Evolutionary conservation across 169 alveolate species (phyloP).

Genomic region (Plasmodium cynomolgi): DNA sequence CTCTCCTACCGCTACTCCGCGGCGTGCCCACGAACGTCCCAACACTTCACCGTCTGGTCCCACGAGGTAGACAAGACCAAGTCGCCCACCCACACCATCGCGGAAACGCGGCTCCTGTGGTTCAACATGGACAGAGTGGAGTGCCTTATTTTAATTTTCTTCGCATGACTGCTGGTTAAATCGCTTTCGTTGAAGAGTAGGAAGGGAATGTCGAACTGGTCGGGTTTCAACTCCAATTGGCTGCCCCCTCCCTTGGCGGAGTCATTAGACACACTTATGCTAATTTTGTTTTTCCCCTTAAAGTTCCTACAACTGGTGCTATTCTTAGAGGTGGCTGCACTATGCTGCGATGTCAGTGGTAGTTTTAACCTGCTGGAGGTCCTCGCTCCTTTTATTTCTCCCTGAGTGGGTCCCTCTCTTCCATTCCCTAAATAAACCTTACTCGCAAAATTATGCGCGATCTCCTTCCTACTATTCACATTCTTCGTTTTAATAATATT

Average conservation of each 20-base stretch:
- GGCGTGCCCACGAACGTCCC: constrained; percentile 6
- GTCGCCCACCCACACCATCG: constrained; percentile 63
- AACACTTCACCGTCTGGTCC: constrained; percentile 69
- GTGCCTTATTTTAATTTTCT: constrained; percentile 16
- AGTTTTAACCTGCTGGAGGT: background rate
- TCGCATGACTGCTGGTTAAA: background rate
- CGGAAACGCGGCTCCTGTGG: constrained; percentile 42
- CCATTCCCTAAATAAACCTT: background rate
- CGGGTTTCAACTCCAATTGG: background rate
- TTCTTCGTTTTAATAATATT: constrained; percentile 2
- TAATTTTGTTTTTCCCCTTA: background rate
- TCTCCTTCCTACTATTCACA: background rate
- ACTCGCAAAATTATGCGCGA: background rate
- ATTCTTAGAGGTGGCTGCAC: background rate
- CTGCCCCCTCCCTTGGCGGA: background rate
- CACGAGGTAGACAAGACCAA: constrained; percentile 42
- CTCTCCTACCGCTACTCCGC: background rate
- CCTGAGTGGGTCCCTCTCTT: background rate
- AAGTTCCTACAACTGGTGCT: background rate
- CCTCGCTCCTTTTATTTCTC: background rate
- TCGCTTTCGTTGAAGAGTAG: background rate
- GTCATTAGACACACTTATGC: background rate
- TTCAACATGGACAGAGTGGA: constrained; percentile 39
- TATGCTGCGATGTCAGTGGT: background rate
- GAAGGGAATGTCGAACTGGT: background rate